These are phyloP conservation scores for Trichoderma virens DNA, from an alignment of 495 filamentous ascomycete species.

Conservation along the genomic window DNA sequence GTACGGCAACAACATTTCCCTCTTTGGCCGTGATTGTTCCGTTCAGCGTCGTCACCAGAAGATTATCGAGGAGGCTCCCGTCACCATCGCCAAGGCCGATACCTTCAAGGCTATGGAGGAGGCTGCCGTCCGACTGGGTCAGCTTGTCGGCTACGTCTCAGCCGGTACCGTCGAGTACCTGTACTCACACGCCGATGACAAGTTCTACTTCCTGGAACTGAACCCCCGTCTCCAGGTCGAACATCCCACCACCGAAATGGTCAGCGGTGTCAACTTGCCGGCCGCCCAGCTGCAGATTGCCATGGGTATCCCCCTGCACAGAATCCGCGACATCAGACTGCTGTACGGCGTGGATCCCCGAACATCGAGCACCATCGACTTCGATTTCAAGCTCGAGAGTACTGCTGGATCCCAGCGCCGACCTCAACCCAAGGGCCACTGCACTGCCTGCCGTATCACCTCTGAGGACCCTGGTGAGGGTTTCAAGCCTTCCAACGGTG, in stretches of 20 bases:
- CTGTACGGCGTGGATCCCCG: constrained; percentile 94
- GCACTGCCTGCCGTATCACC: constrained; percentile 97
- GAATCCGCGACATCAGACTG: constrained; percentile 90
- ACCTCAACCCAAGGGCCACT: constrained; percentile 90
- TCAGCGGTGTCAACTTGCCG: constrained; percentile 92
- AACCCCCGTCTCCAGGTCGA: constrained; percentile 98
- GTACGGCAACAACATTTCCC: constrained; percentile 98
- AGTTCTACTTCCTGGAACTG: constrained; percentile 98
- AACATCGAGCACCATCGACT: constrained; percentile 82
- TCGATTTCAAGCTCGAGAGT: constrained; percentile 84
- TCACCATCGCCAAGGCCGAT: constrained; percentile 79
- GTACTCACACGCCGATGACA: constrained; percentile 95
- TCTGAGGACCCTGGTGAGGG: constrained; percentile 98
- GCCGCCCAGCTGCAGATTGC: constrained; percentile 97
- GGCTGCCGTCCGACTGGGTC: constrained; percentile 87
- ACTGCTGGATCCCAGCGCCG: constrained; percentile 79
- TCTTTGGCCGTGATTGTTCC: constrained; percentile 98
- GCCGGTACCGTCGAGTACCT: constrained; percentile 99
- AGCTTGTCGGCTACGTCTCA: constrained; percentile 94
- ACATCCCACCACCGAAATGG: constrained; percentile 99
- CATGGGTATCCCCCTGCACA: constrained; percentile 95
- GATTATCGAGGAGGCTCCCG: constrained; percentile 98
- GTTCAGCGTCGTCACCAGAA: constrained; percentile 98
- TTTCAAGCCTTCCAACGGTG: constrained; percentile 98
- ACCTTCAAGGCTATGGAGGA: constrained; percentile 97